phyloP scores from a whole-genome alignment of 176 grass and related monocot species.

The Eragrostis nindensis region DNA sequence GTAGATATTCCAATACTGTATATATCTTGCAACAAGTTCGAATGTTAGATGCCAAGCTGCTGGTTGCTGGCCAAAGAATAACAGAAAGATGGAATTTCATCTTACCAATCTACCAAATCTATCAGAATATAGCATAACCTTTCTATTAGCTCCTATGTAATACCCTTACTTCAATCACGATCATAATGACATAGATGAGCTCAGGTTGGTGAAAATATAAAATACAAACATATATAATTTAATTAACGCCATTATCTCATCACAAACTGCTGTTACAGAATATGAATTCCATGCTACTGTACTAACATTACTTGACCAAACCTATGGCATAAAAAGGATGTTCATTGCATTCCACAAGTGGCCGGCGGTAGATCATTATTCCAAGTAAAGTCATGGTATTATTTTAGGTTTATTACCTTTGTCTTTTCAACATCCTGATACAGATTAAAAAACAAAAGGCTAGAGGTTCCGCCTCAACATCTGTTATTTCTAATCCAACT shows the following conservation, averaged over 20 bases:
- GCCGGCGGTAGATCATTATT: background rate
- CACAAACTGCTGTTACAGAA: background rate
- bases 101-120: background rate
- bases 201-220: background rate
- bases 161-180: background rate
- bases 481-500: constrained; percentile 6
- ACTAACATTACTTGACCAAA: constrained; percentile 18
- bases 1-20: background rate
- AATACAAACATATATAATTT: background rate
- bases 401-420: background rate
- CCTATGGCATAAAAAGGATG: background rate
- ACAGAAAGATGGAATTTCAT: background rate
- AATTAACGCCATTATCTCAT: background rate
- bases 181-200: background rate
- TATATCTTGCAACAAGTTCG: background rate
- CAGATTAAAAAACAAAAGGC: background rate
- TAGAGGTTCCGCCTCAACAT: background rate
- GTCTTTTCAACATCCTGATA: background rate
- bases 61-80: background rate
- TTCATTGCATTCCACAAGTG: constrained; percentile 10
- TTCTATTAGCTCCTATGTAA: background rate
- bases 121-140: background rate
- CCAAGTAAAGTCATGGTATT: background rate
- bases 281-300: background rate
- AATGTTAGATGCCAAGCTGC: background rate